Conservation (phyloP, 495 filamentous ascomycete species). For the Symbiotaphrina buchneri region DNA sequence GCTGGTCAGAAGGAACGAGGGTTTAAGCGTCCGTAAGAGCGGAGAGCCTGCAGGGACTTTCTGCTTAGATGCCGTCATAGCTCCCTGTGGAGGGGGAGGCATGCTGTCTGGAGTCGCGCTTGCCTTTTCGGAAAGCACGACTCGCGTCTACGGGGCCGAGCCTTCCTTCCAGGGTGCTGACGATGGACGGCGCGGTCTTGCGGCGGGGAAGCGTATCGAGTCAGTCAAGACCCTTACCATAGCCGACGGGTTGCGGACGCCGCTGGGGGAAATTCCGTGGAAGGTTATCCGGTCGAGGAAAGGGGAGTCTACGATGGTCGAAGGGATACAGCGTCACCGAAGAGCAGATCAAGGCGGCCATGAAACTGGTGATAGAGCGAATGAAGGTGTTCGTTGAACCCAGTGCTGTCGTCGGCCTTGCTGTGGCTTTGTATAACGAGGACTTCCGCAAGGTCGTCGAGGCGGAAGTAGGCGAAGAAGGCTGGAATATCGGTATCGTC, state of each 20-base stretch:
- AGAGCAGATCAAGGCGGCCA: conserved; percentile 55
- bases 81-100: conserved; percentile 76
- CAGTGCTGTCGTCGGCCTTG: conserved; percentile 66
- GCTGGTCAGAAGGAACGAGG: conserved; percentile 16
- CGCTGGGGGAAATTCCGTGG: conserved; percentile 63
- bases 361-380: conserved; percentile 64
- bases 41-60: neutral
- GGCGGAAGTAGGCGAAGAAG: conserved; percentile 41
- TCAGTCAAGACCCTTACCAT: conserved; percentile 58
- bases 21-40: conserved; percentile 5
- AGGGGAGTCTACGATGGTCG: conserved; percentile 49
- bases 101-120: conserved; percentile 69
- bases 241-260: conserved; percentile 76
- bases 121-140: conserved; percentile 38
- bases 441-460: conserved; percentile 54
- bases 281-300: conserved; percentile 50
- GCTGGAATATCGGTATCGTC: conserved; percentile 75
- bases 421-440: conserved; percentile 65
- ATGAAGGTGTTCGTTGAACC: conserved; percentile 90
- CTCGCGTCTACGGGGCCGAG: conserved; percentile 78
- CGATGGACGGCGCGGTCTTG: conserved; percentile 50
- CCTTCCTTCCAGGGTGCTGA: conserved; percentile 69
- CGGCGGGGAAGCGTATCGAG: conserved; percentile 32
- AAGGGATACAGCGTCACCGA: too few species aligned
- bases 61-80: conserved; percentile 54